These are phyloP conservation scores for Cladosporium austrohemisphaericum DNA, from an alignment of 2,329 filamentous ascomycete genomes.

Conservation along the genomic window DNA sequence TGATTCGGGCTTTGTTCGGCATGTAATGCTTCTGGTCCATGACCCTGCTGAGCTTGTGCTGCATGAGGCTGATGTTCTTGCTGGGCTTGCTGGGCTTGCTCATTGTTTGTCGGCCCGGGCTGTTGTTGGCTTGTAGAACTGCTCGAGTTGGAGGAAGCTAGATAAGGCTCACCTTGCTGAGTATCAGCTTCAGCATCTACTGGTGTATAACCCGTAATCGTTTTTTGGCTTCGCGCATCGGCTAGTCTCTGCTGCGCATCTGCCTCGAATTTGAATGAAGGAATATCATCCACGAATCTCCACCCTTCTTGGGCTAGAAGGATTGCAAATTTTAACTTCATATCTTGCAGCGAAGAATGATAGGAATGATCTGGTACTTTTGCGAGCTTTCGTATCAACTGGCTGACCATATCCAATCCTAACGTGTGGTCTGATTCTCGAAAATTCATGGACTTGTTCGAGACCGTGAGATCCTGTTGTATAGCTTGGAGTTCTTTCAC, in stretches of 20 bases:
- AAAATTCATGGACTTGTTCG: neutral
- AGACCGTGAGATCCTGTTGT: neutral
- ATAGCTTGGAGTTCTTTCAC: neutral
- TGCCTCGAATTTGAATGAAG: neutral
- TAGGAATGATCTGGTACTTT: neutral
- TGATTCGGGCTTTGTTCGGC: no score
- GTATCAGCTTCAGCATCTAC: neutral
- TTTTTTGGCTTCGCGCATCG: neutral
- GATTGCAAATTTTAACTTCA: neutral
- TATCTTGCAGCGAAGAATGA: neutral
- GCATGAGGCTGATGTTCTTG: no score
- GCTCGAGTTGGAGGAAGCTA: no score
- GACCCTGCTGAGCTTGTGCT: no score
- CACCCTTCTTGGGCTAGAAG: neutral
- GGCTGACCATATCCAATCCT: neutral
- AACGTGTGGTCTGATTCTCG: neutral
- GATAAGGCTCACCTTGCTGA: no score
- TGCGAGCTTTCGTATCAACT: neutral
- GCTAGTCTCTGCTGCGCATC: neutral
- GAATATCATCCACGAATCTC: neutral
- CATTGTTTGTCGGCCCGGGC: no score
- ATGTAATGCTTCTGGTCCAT: no score
- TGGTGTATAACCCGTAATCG: neutral
- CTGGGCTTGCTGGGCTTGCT: no score
- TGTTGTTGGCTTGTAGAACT: no score